Percentiles rank a stretch among this genome's conserved stretches.
These are phyloP conservation scores for Chalara sp. DNA, from an alignment of 2,329 filamentous ascomycete species.

Conservation along the genomic window DNA sequence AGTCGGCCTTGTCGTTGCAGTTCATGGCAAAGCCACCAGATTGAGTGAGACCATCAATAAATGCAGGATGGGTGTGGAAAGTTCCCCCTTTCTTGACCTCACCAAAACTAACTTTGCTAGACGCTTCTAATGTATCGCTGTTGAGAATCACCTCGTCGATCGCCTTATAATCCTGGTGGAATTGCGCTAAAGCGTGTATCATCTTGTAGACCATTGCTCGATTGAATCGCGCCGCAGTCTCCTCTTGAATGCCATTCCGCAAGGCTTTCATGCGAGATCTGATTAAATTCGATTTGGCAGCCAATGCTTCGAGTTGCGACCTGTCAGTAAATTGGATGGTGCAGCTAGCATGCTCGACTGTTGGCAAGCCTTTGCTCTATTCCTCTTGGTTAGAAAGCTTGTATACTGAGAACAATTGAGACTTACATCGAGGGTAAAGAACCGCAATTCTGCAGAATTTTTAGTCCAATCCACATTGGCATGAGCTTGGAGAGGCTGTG, in stretches of 20 bases:
- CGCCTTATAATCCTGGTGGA: background rate
- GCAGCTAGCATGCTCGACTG: too few relatives aligned
- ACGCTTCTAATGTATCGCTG: background rate
- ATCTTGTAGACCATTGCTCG: background rate
- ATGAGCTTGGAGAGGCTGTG: too few relatives aligned
- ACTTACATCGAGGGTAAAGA: background rate
- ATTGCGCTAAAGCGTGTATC: background rate
- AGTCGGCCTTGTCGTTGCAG: slow-evolving; percentile 45
- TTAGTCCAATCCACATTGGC: too few relatives aligned
- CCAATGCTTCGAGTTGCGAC: too few relatives aligned
- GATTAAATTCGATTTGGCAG: too few relatives aligned
- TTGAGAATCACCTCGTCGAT: background rate
- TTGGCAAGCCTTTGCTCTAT: too few relatives aligned
- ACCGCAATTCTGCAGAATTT: background rate
- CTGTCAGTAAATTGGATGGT: too few relatives aligned
- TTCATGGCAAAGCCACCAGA: slow-evolving; percentile 53
- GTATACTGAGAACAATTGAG: background rate
- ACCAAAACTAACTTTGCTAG: background rate
- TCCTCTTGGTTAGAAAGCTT: background rate
- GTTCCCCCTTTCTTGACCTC: background rate
- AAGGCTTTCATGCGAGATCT: too few relatives aligned
- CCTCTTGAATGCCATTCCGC: too few relatives aligned
- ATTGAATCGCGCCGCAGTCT: background rate
- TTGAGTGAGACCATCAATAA: slow-evolving; percentile 49
- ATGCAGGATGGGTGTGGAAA: slow-evolving; percentile 47